Evolutionary conservation across 441 rosid species (phyloP).

Genomic region (Viola pubescens): DNA sequence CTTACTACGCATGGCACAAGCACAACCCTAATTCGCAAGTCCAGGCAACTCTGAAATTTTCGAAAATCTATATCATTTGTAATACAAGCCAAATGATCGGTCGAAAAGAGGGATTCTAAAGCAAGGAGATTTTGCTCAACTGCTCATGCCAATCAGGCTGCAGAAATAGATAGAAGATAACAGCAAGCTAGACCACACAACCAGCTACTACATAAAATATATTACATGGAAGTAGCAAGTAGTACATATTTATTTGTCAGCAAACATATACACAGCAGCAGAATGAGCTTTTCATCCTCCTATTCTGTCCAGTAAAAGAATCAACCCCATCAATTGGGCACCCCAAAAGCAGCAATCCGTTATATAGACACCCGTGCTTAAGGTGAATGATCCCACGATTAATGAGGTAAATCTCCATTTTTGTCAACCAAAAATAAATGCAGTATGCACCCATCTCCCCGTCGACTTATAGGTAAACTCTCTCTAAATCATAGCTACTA

Average conservation of each 20-base stretch:
- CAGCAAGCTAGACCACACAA: conserved; percentile 6
- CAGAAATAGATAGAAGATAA: neutral
- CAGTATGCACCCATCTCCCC: conserved; percentile 19
- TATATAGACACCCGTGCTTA: neutral
- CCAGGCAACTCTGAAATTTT: no score
- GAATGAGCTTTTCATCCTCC: conserved; percentile 3
- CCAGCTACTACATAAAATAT: neutral
- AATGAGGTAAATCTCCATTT: conserved; percentile 11
- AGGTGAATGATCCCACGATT: conserved; percentile 1
- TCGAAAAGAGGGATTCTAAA: no score
- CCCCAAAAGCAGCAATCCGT: neutral
- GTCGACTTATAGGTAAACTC: neutral
- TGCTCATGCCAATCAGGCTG: no score
- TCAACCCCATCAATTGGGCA: conserved; percentile 11
- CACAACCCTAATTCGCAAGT: no score
- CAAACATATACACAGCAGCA: conserved; percentile 22
- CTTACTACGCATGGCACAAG: no score
- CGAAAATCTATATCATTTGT: no score
- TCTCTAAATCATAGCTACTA: conserved; percentile 8
- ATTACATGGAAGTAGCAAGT: neutral
- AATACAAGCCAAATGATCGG: no score
- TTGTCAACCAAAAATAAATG: conserved; percentile 20
- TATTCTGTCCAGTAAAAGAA: conserved; percentile 15
- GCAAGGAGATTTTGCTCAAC: no score
- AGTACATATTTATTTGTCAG: conserved; percentile 16